A percentile compares a stretch with the other conserved stretches of the same genome.
phyloP scores from a whole-genome alignment of 768 basidiomycete genomes.

The Suillus luteus region DNA sequence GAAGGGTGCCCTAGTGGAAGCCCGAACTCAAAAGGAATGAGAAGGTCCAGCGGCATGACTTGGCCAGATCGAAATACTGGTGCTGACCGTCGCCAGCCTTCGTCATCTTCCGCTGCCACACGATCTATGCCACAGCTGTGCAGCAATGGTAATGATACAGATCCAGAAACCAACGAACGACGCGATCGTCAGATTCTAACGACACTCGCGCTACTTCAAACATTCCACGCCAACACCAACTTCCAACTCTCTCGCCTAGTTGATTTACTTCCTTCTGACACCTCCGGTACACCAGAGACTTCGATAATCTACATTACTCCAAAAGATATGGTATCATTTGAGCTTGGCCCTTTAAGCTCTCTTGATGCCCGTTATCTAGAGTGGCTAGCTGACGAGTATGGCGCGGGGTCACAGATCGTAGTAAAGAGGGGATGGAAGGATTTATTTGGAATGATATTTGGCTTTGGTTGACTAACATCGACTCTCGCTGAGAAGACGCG shows the following conservation, averaged over 20 bases:
- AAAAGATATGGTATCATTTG: constrained; percentile 65
- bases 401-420: constrained; percentile 40
- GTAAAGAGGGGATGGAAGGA: constrained; percentile 52
- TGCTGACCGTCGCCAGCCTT: constrained; percentile 33
- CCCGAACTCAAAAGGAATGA: constrained; percentile 39
- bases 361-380: constrained; percentile 76
- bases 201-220: constrained; percentile 63
- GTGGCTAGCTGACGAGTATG: constrained; percentile 74
- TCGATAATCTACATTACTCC: constrained; percentile 51
- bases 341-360: constrained; percentile 71
- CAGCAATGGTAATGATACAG: constrained; percentile 12
- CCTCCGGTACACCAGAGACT: constrained; percentile 18
- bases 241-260: constrained; percentile 55
- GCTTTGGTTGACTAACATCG: constrained; percentile 34
- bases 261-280: constrained; percentile 25
- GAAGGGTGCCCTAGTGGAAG: constrained; percentile 54
- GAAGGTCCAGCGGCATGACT: constrained; percentile 53
- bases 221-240: constrained; percentile 65
- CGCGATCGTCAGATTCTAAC: constrained; percentile 41
- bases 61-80: constrained; percentile 43
- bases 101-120: constrained; percentile 30
- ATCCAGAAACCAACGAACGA: constrained; percentile 25
- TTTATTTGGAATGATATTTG: constrained; percentile 44
- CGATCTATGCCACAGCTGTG: constrained; percentile 33
- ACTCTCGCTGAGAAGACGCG: background rate